Percentiles rank a stretch among this genome's conserved stretches.
phyloP scores from a whole-genome alignment of 495 filamentous ascomycete species.

The Neurospora sp. region DNA sequence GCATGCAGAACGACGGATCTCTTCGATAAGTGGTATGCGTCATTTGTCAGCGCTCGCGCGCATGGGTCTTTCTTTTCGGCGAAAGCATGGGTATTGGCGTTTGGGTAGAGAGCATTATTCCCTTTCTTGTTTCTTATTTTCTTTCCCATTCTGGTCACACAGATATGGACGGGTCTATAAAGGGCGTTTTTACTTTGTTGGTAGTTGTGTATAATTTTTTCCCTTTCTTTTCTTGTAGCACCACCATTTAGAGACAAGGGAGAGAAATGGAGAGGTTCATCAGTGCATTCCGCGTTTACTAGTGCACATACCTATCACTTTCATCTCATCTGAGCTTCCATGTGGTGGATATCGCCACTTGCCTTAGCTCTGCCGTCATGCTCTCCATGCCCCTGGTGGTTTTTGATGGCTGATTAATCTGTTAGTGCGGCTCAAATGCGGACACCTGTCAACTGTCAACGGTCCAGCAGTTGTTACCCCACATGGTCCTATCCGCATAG shows the following conservation, averaged over 20 bases:
- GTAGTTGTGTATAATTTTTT: background rate
- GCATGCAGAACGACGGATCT: background rate
- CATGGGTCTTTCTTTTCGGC: background rate
- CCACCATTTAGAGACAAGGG: background rate
- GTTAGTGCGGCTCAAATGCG: background rate
- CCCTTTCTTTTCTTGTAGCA: background rate
- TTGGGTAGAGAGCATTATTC: slow-evolving; percentile 1
- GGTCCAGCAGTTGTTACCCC: background rate
- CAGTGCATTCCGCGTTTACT: too few relatives aligned
- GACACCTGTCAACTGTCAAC: background rate
- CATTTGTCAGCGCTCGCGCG: background rate
- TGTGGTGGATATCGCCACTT: too few relatives aligned
- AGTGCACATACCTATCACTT: background rate
- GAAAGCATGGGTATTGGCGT: slow-evolving; percentile 1
- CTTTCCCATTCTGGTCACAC: background rate
- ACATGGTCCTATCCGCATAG: background rate
- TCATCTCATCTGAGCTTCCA: background rate
- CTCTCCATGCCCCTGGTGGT: background rate
- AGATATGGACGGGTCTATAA: background rate
- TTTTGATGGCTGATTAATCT: background rate
- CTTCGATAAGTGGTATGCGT: background rate
- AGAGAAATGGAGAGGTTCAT: background rate
- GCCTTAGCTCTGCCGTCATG: background rate
- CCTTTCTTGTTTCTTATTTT: background rate
- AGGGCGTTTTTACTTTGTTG: background rate